Evolutionary conservation across 1,139 yeast genomes (phyloP).

Genomic region (Sugiyamaella xylanicola): DNA sequence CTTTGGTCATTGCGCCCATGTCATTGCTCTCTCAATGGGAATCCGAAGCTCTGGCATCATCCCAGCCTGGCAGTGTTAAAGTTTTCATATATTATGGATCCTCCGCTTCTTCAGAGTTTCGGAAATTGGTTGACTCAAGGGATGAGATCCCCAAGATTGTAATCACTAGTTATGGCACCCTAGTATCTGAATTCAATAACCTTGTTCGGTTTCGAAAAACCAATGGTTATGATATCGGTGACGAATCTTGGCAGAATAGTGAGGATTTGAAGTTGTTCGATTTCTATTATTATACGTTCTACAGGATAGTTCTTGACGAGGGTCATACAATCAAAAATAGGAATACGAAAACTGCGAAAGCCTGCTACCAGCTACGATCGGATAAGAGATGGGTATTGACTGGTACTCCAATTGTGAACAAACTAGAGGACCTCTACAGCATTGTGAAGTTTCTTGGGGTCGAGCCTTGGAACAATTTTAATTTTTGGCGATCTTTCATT

Average conservation of each 20-base stretch:
- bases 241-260: constrained; percentile 29
- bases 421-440: constrained; percentile 83
- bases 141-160: constrained; percentile 66
- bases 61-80: constrained; percentile 36
- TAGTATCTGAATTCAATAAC: constrained; percentile 67
- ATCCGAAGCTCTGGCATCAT: constrained; percentile 64
- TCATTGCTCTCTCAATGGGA: constrained; percentile 91
- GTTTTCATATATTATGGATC: constrained; percentile 71
- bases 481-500: constrained; percentile 88
- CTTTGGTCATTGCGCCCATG: constrained; percentile 88
- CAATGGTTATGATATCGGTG: constrained; percentile 20
- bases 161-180: constrained; percentile 86
- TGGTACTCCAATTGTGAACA: constrained; percentile 91
- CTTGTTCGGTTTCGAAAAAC: constrained; percentile 26
- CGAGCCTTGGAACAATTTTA: constrained; percentile 87
- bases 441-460: constrained; percentile 71
- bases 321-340: constrained; percentile 89
- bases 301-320: constrained; percentile 83
- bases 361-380: constrained; percentile 67
- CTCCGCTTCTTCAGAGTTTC: constrained; percentile 50
- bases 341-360: constrained; percentile 76
- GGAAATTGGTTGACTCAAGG: constrained; percentile 46
- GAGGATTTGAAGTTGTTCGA: constrained; percentile 47
- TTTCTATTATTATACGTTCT: constrained; percentile 71
- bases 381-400: constrained; percentile 83